Conservation (phyloP, 768 basidiomycete genomes). For the Lactarius psammicola region DNA sequence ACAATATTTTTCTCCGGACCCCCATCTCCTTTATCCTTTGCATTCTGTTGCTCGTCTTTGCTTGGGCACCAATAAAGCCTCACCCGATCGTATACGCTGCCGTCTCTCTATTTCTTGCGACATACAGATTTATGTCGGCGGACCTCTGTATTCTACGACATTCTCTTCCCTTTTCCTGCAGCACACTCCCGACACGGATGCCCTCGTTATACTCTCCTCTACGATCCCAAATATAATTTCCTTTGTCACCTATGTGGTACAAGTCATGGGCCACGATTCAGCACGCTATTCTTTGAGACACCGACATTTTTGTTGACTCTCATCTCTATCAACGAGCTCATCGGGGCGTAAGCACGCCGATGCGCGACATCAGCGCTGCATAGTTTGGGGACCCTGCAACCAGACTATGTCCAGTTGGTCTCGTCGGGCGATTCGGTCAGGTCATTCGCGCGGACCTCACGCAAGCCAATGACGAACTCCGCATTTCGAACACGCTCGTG, state of each 20-base stretch:
- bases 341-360: conserved; percentile 40
- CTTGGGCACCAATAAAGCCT: conserved; percentile 42
- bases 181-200: conserved; percentile 40
- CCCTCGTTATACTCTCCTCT: conserved; percentile 42
- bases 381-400: conserved; percentile 38
- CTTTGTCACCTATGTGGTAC: conserved; percentile 39
- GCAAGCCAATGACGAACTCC: conserved; percentile 40
- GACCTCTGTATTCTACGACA: conserved; percentile 39
- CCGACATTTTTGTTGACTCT: conserved; percentile 43
- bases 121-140: conserved; percentile 40
- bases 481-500: conserved; percentile 37
- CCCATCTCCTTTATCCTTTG: conserved; percentile 36
- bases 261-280: conserved; percentile 34
- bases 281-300: conserved; percentile 45
- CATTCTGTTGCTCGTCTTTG: conserved; percentile 43
- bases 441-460: conserved; percentile 36
- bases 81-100: conserved; percentile 38
- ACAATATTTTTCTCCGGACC: conserved; percentile 34
- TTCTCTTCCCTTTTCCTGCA: conserved; percentile 40
- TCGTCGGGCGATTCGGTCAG: conserved; percentile 28
- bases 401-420: conserved; percentile 35
- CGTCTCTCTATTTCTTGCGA: conserved; percentile 40
- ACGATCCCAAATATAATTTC: conserved; percentile 44
- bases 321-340: conserved; percentile 42
- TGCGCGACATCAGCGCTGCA: conserved; percentile 37